A percentile compares a stretch with the other conserved stretches of the same genome.
These are phyloP conservation scores for Tulasnella sp. DNA, from an alignment of 768 basidiomycete species.

Conservation along the genomic window DNA sequence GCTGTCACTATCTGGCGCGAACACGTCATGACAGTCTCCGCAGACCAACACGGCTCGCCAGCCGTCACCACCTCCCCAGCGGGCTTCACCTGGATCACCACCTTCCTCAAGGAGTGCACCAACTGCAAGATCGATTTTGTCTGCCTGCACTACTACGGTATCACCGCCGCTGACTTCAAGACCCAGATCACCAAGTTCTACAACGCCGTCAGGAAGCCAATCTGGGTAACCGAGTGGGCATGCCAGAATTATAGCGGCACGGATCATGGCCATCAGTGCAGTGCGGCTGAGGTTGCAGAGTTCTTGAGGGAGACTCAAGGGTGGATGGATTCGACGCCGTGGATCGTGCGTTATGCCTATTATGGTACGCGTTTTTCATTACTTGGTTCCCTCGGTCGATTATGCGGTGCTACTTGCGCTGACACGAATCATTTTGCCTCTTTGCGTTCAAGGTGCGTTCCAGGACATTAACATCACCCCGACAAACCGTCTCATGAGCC, in stretches of 20 bases:
- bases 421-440: background rate
- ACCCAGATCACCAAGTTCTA: constrained; percentile 41
- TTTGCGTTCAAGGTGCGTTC: constrained; percentile 39
- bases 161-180: constrained; percentile 36
- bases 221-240: constrained; percentile 65
- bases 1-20: constrained; percentile 49
- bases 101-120: constrained; percentile 44
- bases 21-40: constrained; percentile 41
- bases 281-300: constrained; percentile 30
- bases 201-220: constrained; percentile 30
- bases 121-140: constrained; percentile 45
- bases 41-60: constrained; percentile 47
- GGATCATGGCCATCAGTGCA: constrained; percentile 30
- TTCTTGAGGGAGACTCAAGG: constrained; percentile 36
- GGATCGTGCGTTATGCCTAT: constrained; percentile 36
- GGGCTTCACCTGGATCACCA: constrained; percentile 53
- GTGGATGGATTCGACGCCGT: constrained; percentile 30
- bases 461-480: constrained; percentile 45
- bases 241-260: constrained; percentile 31
- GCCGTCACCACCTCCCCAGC: constrained; percentile 49
- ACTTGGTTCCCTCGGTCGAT: background rate
- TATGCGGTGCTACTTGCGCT: background rate
- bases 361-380: constrained; percentile 49
- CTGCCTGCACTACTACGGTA: constrained; percentile 63
- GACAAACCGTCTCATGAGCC: constrained; percentile 38